Evolutionary conservation across 495 filamentous ascomycete species (phyloP), one percentile per base, ranked within the genome.

Genomic region (Hypoxylon rickii): DNA sequence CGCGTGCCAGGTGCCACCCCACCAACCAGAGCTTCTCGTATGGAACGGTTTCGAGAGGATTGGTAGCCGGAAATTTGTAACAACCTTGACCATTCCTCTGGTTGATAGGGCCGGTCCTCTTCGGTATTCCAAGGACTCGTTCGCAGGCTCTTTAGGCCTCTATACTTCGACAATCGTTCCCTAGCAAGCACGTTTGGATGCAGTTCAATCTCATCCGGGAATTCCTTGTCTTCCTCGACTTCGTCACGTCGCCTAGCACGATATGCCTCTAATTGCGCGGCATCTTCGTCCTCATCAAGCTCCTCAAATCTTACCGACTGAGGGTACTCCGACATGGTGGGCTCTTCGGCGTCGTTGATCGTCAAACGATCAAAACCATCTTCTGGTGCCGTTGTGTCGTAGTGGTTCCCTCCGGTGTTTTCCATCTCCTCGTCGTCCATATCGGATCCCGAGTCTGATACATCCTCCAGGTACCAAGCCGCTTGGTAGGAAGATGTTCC

Each of bases 181-280:
- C 90, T 76, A 2, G 92, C 94, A 33, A 89, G 77, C 1, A 92
- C 90, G 43, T 92, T 85, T 0, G 95, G 94, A 59, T 87, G 89
- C 34, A 98, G 79, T 69, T 98, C 94, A 62, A 97, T 92, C 70
- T 98, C 94, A 54, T 98, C 94, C 3, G 94, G 94, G 73, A 97
- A 98, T 61, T 97, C 93, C 13, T 87, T 80, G 66, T 98, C 92
- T 17, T 97, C 92, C 45, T 89, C 78, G 16, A 85, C 90, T 60
- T 96, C 91, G 18, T 81, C 84, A 21, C 82, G 79, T 50, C 92
- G 89, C 44, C 82, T 86, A 21, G 80, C 76, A 10, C 94, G 83
- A 70, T 91, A 98, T 20, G 85, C 89, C 19, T 80, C 86, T 34
- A 98, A 75, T 52, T 92, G 79, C 55, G 81, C 78, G 29, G 85